A percentile compares a stretch with the other conserved stretches of the same genome.
These are phyloP conservation scores for Hyaloscypha finlandica DNA, from an alignment of 495 filamentous ascomycete genomes.

Conservation along the genomic window DNA sequence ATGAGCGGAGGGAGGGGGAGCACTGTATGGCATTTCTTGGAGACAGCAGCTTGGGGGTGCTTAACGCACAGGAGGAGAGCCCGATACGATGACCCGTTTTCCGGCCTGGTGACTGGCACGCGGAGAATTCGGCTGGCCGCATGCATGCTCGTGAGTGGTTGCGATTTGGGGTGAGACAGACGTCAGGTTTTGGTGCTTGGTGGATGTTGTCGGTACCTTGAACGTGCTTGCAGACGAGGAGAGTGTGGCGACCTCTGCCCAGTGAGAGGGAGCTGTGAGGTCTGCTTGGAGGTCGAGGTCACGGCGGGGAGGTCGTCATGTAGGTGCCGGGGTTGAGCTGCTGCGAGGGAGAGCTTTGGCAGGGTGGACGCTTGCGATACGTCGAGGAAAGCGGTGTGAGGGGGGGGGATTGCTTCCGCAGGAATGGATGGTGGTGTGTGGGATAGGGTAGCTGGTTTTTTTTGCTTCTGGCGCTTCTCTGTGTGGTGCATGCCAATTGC, in stretches of 20 bases:
- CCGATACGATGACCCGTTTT: neutral
- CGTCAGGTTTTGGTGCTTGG: neutral
- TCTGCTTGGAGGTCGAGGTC: neutral
- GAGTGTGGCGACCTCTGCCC: slow-evolving; percentile 15
- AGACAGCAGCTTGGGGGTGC: neutral
- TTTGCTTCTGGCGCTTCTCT: neutral
- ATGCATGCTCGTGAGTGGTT: slow-evolving; percentile 15
- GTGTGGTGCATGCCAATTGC: neutral
- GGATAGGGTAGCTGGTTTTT: neutral
- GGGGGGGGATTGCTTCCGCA: slow-evolving; percentile 11
- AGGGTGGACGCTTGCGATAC: neutral
- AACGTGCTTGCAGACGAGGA: slow-evolving; percentile 15
- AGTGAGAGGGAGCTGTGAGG: neutral
- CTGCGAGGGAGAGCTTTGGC: neutral
- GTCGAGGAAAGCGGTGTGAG: slow-evolving; percentile 21
- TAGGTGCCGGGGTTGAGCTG: slow-evolving; percentile 2
- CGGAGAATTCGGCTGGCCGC: slow-evolving; percentile 23
- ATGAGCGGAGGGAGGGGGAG: neutral
- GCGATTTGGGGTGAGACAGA: slow-evolving; percentile 16
- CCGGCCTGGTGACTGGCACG: slow-evolving; percentile 20
- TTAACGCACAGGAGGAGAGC: neutral
- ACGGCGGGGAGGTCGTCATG: slow-evolving; percentile 8
- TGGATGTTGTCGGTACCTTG: slow-evolving; percentile 13
- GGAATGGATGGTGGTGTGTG: slow-evolving; percentile 1
- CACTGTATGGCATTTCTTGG: neutral